phyloP scores from a whole-genome alignment of 2,329 filamentous ascomycete species.

The Tolypocladium guangdongense region DNA sequence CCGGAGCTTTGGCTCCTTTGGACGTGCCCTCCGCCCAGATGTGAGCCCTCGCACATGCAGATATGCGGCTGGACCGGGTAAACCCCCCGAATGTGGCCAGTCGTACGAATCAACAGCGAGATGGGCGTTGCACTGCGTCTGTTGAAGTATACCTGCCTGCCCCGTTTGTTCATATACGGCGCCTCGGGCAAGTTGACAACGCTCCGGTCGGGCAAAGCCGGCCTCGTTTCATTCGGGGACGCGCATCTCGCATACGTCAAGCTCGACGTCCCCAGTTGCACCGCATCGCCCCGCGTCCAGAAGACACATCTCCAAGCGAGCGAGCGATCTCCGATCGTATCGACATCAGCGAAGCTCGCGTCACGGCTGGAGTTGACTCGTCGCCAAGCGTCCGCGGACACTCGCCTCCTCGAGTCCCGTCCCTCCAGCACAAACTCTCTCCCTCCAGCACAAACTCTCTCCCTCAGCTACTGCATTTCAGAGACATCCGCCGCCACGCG shows the following conservation, averaged over 20 bases:
- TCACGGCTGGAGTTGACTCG: background rate
- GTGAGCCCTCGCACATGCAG: background rate
- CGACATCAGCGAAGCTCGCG: background rate
- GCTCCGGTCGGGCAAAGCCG: background rate
- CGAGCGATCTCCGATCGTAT: background rate
- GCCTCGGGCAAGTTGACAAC: background rate
- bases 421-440: background rate
- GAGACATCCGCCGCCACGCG: background rate
- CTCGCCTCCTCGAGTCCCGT: background rate
- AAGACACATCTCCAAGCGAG: background rate
- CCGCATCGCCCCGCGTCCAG: background rate
- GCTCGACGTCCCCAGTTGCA: background rate
- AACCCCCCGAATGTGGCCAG: background rate
- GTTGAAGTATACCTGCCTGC: background rate
- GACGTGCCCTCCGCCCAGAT: background rate
- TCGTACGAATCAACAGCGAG: too few relatives aligned
- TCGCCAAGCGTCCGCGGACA: too few relatives aligned
- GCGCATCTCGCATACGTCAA: background rate
- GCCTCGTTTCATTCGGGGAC: background rate
- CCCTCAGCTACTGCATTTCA: too few relatives aligned
- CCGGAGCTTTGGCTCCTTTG: background rate
- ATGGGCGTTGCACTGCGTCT: background rate
- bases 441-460: too few relatives aligned
- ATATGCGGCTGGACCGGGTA: background rate
- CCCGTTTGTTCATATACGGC: too few relatives aligned